Evolutionary conservation across 371 early-diverging fungal species (phyloP), one percentile per base, ranked within the genome.

Genomic region (Mucor plumbeus): DNA sequence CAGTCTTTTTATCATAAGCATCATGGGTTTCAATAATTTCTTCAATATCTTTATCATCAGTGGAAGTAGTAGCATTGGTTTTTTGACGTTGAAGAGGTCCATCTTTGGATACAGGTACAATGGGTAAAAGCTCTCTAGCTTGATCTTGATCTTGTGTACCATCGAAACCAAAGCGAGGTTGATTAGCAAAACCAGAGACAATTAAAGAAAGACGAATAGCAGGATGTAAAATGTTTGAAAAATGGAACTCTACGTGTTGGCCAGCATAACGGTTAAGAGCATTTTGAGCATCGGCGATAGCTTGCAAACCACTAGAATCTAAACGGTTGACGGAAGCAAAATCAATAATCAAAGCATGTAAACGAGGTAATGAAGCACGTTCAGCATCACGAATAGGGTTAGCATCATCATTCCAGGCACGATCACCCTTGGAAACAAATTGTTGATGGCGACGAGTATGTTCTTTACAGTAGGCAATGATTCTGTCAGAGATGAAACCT

Each of bases 221-320:
- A 34, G 76, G 78, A 35, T 73, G 60, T 11, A 64, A 33, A 17
- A 86, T 73, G 58, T 83, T 83, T 19, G 75, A 75, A 63, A 86
- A 86, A 44, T 86, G 86, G 62, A 78, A 86, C 38, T 84, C 82
- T 13, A 86, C 80, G 43, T 76, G 72, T 26, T 77, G 83, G 36
- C 85, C 92, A 41, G 87, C 75, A 63, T 85, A 89, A 9, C 83
- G 76, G 40, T 79, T 80, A 14, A 87, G 59, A 0, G 85, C 82
- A 19, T 67, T 78, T 59, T 81, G 78, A 10, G 83, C 77, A 65
- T 90, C 91, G 1, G 87, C 69, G 26, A 90, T 78, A 17, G 84
- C 80, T 71, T 90, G 89, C 38, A 87, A 64, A 50, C 90, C 92
- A 15, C 90, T 88, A 5, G 87, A 80, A 73, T 91, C 92, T 19